Base-by-base conservation (phyloP, 495 filamentous ascomycete species). In the Penicillium roqueforti region DNA sequence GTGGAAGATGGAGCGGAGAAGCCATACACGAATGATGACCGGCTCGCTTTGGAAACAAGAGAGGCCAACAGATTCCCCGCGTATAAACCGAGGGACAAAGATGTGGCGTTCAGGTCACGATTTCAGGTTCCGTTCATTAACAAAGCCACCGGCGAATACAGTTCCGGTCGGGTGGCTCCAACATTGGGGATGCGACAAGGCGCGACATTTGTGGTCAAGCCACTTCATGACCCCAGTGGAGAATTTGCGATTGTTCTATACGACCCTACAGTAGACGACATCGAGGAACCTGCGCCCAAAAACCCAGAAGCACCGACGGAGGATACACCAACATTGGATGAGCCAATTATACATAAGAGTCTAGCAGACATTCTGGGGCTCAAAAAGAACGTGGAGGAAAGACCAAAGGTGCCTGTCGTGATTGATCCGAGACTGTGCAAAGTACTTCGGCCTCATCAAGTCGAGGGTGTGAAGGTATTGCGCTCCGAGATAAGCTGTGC, bases 171-270 rank as follows among this genome's bases (percentile, higher is more conserved):
- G 23, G 84, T 89, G 5, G 87, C 95, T 9, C 93, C 95, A 3
- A 87, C 89, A 0, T 70, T 99, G 29, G 93, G 93, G 2, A 78
- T 99, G 74, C 76, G 93, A 56, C 85, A 81, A 63, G 91, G 92
- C 10, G 85, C 87, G 2, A 81, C 84, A 6, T 97, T 97, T 68
- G 79, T 96, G 11, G 90, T 91, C 19, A 95, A 89, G 60, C 87
- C 93, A 37, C 68, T 99, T 50, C 95, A 99, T 66, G 93, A 99
- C 61, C 93, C 93, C 0, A 89, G 86, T 63, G 95, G 89, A 52
- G 95, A 99, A 62, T 95, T 97, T 71, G 87, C 93, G 1, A 97
- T 99, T 60, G 93, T 99, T 6, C 71, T 99, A 9, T 92, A 95
- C 59, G 93, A 99, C 65, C 93, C 93, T 13, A 99, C 93, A 0